Evolutionary conservation across 73 alveolate species (phyloP), one percentile per base, ranked within the genome.

Genomic region (Paramecium caudatum): DNA sequence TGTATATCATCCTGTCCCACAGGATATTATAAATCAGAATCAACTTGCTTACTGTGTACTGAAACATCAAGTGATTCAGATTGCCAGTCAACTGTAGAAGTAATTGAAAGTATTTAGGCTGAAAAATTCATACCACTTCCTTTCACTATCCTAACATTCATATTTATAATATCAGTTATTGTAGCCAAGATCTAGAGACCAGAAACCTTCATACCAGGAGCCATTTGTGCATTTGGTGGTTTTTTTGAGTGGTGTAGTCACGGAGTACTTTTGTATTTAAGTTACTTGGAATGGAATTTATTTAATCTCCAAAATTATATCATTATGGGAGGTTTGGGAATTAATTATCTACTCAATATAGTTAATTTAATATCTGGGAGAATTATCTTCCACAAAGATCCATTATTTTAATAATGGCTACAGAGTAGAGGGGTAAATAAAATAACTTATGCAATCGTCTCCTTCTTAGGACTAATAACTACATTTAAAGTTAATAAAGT

Each of bases 161-260:
- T 55, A 4, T 55, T 55, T 10, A 55, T 21, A 10, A 55, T 43
- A 1, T 27, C 80, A 27, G 80, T 55, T 0, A 55, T 55, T 7
- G 80, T 55, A 27, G 80, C 80, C 3, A 55, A 25, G 12, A 55
- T 55, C n/a, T 27, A 37, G 1, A 55, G 30, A 55, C 80, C 80
- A 8, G 80, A 55, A 10, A 55, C 80, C 0, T 55, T 55, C 30
- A 55, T 55, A 27, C 80, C 80, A 9, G 80, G 80, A 27, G 80
- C 80, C 3, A 43, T 55, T 9, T 27, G 46, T 8, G 23, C 80
- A 10, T 27, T 55, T 23, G 80, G 80, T 27, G 80, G 80, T 7
- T 55, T 55, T 27, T 55, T 55, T 55, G 80, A 55, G 30, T 55
- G 80, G 80, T 37, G 80, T 12, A 55, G 80, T 23, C 46, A 55